phyloP scores from a whole-genome alignment of 805 yeast species.

The Saccharomycopsis capsularis region DNA sequence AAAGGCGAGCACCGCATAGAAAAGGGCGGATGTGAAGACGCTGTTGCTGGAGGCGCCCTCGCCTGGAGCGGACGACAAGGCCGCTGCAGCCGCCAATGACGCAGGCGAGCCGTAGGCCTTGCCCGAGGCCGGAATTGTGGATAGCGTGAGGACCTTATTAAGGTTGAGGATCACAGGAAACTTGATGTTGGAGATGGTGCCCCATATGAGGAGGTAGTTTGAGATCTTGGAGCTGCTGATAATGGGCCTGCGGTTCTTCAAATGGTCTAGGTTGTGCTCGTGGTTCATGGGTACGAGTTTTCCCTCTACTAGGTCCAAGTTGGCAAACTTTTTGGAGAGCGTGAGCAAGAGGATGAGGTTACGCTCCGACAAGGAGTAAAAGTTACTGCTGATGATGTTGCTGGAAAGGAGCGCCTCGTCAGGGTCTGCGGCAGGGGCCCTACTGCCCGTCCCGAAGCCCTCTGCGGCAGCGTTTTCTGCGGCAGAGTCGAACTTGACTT shows the following conservation, averaged over 20 bases:
- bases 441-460: no score
- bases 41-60: conserved; percentile 1
- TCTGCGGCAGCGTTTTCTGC: not conserved
- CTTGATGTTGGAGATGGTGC: conserved; percentile 22
- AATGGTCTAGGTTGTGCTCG: not conserved
- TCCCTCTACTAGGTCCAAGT: conserved; percentile 7
- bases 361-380: conserved; percentile 22
- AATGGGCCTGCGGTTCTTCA: conserved; percentile 5
- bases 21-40: conserved; percentile 31
- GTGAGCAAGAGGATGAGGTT: conserved; percentile 20
- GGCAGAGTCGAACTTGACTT: no score
- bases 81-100: not conserved
- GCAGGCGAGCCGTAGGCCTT: not conserved
- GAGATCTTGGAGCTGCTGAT: conserved; percentile 16
- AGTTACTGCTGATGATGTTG: conserved; percentile 19
- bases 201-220: conserved; percentile 22
- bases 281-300: not conserved
- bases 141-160: conserved; percentile 18
- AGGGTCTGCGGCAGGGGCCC: not conserved
- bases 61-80: not conserved
- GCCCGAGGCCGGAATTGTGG: not conserved
- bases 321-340: conserved; percentile 19
- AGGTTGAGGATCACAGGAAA: conserved; percentile 21
- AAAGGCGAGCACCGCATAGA: conserved; percentile 39
- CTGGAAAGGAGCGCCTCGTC: conserved; percentile 11